These are phyloP conservation scores for Cladosporium sp. DNA, from an alignment of 2,329 filamentous ascomycete species.

Conservation along the genomic window DNA sequence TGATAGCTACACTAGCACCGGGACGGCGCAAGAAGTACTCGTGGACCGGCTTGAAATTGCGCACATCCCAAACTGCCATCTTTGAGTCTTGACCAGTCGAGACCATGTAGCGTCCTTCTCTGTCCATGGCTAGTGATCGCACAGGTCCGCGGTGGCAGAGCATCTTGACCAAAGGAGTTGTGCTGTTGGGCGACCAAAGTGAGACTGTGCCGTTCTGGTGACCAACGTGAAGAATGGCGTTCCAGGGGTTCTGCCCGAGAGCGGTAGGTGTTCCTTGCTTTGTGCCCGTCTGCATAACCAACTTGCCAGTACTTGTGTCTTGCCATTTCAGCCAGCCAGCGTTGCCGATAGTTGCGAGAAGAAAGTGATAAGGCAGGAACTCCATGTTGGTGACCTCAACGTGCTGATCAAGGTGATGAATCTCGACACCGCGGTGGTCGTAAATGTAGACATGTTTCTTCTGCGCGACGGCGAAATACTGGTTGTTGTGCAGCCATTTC, in stretches of 20 bases:
- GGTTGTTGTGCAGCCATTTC: conserved; percentile 90
- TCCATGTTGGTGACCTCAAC: conserved; percentile 90
- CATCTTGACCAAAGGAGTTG: conserved; percentile 82
- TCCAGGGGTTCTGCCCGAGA: conserved; percentile 83
- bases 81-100: conserved; percentile 82
- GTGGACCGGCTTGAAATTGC: conserved; percentile 89
- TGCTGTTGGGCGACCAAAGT: conserved; percentile 89
- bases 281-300: conserved; percentile 80
- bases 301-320: conserved; percentile 86
- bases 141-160: conserved; percentile 87
- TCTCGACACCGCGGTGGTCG: conserved; percentile 81
- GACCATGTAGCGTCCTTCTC: conserved; percentile 93
- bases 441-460: conserved; percentile 98
- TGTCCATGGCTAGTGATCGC: conserved; percentile 75
- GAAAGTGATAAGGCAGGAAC: conserved; percentile 93
- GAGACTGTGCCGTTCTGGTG: conserved; percentile 95
- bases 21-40: conserved; percentile 81
- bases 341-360: conserved; percentile 79
- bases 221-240: conserved; percentile 85
- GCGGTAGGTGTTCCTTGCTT: conserved; percentile 78
- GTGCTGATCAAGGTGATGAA: conserved; percentile 87
- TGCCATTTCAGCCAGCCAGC: conserved; percentile 88
- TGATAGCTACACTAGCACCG: conserved; percentile 78
- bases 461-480: conserved; percentile 90
- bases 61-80: conserved; percentile 94